Conservation (phyloP, 169 alveolate species). For the Cryptosporidium viatorum region DNA sequence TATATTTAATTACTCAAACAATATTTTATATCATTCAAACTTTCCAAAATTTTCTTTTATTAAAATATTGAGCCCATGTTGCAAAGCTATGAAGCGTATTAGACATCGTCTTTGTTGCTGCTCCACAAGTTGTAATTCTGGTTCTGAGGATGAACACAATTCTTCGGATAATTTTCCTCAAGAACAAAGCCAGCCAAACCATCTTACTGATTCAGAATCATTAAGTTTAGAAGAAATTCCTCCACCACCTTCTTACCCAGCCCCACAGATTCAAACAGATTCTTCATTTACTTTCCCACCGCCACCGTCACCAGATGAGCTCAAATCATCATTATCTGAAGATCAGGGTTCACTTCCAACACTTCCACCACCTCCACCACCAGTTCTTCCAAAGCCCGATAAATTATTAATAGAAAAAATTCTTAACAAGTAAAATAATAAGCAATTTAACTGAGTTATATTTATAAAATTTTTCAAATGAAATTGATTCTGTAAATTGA, state of each 20-base stretch:
- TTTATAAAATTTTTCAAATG: neutral
- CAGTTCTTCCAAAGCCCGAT: neutral
- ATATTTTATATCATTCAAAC: neutral
- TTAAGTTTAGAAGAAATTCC: neutral
- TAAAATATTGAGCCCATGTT: neutral
- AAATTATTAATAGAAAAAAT: neutral
- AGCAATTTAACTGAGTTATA: neutral
- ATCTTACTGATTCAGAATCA: neutral
- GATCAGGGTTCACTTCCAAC: neutral
- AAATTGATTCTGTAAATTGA: neutral
- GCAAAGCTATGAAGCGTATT: neutral
- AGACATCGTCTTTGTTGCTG: neutral
- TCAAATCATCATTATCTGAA: neutral
- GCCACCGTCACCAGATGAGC: neutral
- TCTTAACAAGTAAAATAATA: neutral
- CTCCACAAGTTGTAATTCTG: neutral
- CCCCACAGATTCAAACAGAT: neutral
- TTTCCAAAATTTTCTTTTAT: neutral
- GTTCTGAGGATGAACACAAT: neutral
- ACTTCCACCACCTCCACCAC: constrained; percentile 36
- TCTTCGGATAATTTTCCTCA: neutral
- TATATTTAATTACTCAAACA: neutral
- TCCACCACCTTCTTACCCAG: constrained; percentile 4
- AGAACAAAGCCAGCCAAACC: neutral
- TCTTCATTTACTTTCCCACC: neutral